Evolutionary conservation across 2,329 filamentous ascomycete genomes (phyloP).

Genomic region (Herpomyces periplanetae): DNA sequence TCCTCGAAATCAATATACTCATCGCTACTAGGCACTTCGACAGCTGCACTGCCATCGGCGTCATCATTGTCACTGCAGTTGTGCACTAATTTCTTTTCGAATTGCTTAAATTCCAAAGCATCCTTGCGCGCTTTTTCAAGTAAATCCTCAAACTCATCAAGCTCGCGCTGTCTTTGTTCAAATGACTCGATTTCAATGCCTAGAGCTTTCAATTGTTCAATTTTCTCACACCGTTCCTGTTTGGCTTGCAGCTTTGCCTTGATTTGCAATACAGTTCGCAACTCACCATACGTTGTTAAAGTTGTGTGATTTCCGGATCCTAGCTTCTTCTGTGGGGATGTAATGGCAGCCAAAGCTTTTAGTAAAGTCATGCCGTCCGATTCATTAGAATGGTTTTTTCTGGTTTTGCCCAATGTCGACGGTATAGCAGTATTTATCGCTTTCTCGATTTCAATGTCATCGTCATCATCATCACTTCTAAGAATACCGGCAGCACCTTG

Average conservation of each 20-base stretch:
- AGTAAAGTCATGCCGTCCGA: slow-evolving; percentile 21
- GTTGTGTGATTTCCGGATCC: slow-evolving; percentile 8
- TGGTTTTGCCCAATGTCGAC: no score
- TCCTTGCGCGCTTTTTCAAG: slow-evolving; percentile 48
- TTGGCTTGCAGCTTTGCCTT: slow-evolving; percentile 44
- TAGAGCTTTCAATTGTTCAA: slow-evolving; percentile 34
- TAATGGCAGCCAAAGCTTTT: slow-evolving; percentile 31
- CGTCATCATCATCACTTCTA: no score
- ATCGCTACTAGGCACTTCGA: slow-evolving; percentile 11
- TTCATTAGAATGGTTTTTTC: slow-evolving; percentile 20
- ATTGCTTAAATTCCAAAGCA: slow-evolving; percentile 32
- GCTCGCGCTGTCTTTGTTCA: slow-evolving; percentile 47
- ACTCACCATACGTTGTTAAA: slow-evolving; percentile 24
- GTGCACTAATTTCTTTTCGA: slow-evolving; percentile 33
- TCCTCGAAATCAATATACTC: slow-evolving; percentile 18
- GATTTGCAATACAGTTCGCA: slow-evolving; percentile 24
- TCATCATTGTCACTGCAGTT: slow-evolving; percentile 12
- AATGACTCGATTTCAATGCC: slow-evolving; percentile 45
- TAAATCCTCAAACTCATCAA: slow-evolving; percentile 50
- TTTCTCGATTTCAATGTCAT: no score
- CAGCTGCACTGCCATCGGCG: slow-evolving; percentile 10
- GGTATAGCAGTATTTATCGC: no score
- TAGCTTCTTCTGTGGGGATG: slow-evolving; percentile 17
- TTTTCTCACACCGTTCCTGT: slow-evolving; percentile 29
- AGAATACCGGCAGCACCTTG: no score